A percentile compares a stretch with the other conserved stretches of the same genome.
Evolutionary conservation across 345 rosid genomes (phyloP).

Genomic region (Fremontodendron californicum): DNA sequence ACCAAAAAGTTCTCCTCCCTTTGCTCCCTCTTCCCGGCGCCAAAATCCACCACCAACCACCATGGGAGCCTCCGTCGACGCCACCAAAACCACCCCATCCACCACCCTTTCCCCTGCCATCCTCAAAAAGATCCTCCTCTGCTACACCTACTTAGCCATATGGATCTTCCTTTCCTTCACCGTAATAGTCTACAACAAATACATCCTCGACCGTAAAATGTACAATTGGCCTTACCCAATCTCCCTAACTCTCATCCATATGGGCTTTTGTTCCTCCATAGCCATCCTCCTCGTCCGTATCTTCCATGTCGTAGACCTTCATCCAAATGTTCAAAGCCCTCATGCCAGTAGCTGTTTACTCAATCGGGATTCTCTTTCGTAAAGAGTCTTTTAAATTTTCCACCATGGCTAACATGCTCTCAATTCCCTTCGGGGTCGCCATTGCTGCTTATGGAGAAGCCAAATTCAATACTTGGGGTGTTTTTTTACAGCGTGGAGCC

Average conservation of each 20-base stretch:
- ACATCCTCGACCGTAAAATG: slow-evolving; percentile 89
- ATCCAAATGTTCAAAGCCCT: slow-evolving; percentile 95
- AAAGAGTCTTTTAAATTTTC: slow-evolving; percentile 43
- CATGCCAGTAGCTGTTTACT: slow-evolving; percentile 94
- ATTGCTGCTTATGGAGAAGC: slow-evolving; percentile 64
- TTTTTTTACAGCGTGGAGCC: slow-evolving; percentile 50
- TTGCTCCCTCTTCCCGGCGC: no score
- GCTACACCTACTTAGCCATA: slow-evolving; percentile 79
- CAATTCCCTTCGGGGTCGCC: slow-evolving; percentile 57
- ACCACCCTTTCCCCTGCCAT: slow-evolving; percentile 23
- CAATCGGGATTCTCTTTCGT: slow-evolving; percentile 50
- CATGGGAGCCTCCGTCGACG: slow-evolving; percentile 2
- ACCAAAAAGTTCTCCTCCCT: not conserved
- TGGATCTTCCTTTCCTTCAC: slow-evolving; percentile 99
- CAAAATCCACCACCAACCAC: no score
- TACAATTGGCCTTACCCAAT: slow-evolving; percentile 93
- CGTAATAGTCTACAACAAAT: slow-evolving; percentile 93
- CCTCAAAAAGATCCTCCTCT: slow-evolving; percentile 70
- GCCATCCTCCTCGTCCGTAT: slow-evolving; percentile 75
- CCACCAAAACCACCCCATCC: not conserved
- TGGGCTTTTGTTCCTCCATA: slow-evolving; percentile 81
- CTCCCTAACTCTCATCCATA: slow-evolving; percentile 95
- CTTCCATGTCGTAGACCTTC: slow-evolving; percentile 80
- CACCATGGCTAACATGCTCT: slow-evolving; percentile 56
- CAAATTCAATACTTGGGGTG: slow-evolving; percentile 58